These are phyloP conservation scores for Hymenoscyphus salicellus DNA, from an alignment of 2,329 filamentous ascomycete species.

Conservation along the genomic window DNA sequence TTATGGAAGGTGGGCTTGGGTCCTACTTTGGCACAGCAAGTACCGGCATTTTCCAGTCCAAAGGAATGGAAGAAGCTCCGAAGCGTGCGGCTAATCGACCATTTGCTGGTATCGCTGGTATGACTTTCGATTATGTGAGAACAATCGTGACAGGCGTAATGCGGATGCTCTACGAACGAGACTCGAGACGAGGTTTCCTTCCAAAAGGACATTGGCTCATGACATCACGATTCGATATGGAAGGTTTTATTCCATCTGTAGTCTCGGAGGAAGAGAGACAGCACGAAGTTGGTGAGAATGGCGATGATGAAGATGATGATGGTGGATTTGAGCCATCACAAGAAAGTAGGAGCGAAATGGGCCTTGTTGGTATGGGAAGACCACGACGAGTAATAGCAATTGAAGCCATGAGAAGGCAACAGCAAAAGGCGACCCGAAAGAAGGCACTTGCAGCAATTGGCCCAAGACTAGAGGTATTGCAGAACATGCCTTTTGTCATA, in stretches of 20 bases:
- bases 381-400: conserved; percentile 60
- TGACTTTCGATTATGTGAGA: conserved; percentile 76
- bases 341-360: conserved; percentile 35
- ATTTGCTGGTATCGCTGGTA: conserved; percentile 62
- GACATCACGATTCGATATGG: conserved; percentile 83
- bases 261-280: conserved; percentile 84
- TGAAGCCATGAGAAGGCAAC: conserved; percentile 61
- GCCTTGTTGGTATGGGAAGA: conserved; percentile 54
- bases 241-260: conserved; percentile 79
- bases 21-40: conserved; percentile 43
- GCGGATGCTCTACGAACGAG: conserved; percentile 86
- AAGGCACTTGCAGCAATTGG: conserved; percentile 75
- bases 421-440: conserved; percentile 64
- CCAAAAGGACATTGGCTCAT: conserved; percentile 89
- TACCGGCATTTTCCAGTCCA: conserved; percentile 21
- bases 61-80: conserved; percentile 15
- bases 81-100: conserved; percentile 38
- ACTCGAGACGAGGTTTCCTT: conserved; percentile 83
- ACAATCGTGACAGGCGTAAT: conserved; percentile 76
- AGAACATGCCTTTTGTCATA: conserved; percentile 96
- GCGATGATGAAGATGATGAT: conserved; percentile 50
- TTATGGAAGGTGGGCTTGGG: conserved; percentile 42
- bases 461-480: conserved; percentile 82
- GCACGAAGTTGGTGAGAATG: conserved; percentile 61
- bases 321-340: conserved; percentile 37